A percentile compares a stretch with the other conserved stretches of the same genome.
These are phyloP conservation scores for Sporodiniella umbellata DNA, from an alignment of 371 early-diverging fungal species.

Conservation along the genomic window DNA sequence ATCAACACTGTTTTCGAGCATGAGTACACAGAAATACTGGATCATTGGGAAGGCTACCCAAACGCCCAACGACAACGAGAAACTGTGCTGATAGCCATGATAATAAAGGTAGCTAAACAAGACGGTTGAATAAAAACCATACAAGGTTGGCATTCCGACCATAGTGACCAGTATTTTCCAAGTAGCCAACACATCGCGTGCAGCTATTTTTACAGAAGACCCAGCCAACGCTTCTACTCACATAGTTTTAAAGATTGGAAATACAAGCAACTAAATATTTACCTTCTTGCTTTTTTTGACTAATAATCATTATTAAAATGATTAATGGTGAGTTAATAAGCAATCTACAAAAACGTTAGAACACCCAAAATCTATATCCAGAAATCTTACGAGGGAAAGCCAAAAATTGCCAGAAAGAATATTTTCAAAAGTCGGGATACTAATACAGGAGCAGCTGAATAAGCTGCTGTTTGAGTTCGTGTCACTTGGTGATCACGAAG, in stretches of 20 bases:
- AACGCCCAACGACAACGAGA: slow-evolving; percentile 11
- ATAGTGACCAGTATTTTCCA: slow-evolving; percentile 76
- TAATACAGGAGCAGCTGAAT: slow-evolving; percentile 54
- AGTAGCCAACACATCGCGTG: slow-evolving; percentile 79
- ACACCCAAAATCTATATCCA: slow-evolving; percentile 11
- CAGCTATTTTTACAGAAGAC: slow-evolving; percentile 78
- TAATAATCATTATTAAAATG: slow-evolving; percentile 48
- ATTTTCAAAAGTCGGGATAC: slow-evolving; percentile 52
- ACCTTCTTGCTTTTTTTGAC: slow-evolving; percentile 55
- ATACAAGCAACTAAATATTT: neutral
- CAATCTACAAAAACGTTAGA: slow-evolving; percentile 30
- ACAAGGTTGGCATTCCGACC: slow-evolving; percentile 57
- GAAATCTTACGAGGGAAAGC: slow-evolving; percentile 60
- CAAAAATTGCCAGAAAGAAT: slow-evolving; percentile 52
- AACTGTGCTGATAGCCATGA: slow-evolving; percentile 4
- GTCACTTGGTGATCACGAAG: slow-evolving; percentile 84
- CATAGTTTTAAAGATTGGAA: neutral
- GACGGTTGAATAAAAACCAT: slow-evolving; percentile 48
- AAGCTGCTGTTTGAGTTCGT: slow-evolving; percentile 52
- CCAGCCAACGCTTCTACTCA: slow-evolving; percentile 68
- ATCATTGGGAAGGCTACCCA: slow-evolving; percentile 43
- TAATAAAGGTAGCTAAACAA: slow-evolving; percentile 14
- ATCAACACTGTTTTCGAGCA: slow-evolving; percentile 59
- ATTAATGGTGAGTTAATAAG: slow-evolving; percentile 61
- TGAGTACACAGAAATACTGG: slow-evolving; percentile 46